A percentile compares a stretch with the other conserved stretches of the same genome.
These are phyloP conservation scores for Asterochloris erici DNA, from an alignment of 139 green algal species.

Conservation along the genomic window DNA sequence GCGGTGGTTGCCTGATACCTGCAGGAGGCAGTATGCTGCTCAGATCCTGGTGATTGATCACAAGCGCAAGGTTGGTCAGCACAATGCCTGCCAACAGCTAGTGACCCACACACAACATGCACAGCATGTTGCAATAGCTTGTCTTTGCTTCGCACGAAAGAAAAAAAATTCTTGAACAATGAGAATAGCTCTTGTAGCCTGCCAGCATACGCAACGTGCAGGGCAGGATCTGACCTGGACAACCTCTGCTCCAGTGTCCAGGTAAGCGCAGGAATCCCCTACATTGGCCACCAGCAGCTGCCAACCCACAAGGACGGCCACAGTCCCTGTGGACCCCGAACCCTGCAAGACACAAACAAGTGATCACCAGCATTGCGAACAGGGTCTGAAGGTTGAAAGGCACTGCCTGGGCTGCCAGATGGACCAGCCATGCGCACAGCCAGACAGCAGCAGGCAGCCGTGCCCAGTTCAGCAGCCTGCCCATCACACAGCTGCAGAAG, in stretches of 20 bases:
- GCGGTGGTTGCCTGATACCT: slow-evolving; percentile 36
- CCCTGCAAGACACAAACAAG: background rate
- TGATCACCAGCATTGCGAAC: background rate
- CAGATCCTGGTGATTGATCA: background rate
- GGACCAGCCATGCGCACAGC: too few relatives aligned
- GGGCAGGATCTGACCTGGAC: slow-evolving; percentile 35
- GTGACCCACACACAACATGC: too few relatives aligned
- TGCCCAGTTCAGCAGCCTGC: too few relatives aligned
- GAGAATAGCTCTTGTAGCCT: too few relatives aligned
- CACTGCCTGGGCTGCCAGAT: background rate
- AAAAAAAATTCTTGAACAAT: too few relatives aligned
- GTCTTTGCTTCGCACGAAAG: too few relatives aligned
- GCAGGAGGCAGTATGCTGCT: background rate
- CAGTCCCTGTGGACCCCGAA: slow-evolving; percentile 76
- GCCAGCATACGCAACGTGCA: too few relatives aligned
- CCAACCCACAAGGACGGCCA: slow-evolving; percentile 63
- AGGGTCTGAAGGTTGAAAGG: background rate
- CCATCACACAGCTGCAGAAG: too few relatives aligned
- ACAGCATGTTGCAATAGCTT: too few relatives aligned
- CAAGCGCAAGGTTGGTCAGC: too few relatives aligned
- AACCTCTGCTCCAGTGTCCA: slow-evolving; percentile 73
- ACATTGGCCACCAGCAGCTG: slow-evolving; percentile 59
- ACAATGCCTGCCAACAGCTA: too few relatives aligned
- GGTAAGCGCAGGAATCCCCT: slow-evolving; percentile 55
- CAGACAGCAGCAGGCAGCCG: too few relatives aligned